Evolutionary conservation across 176 grass and related monocot species (phyloP), one percentile per base, ranked within the genome.

Genomic region (Canna indica): DNA sequence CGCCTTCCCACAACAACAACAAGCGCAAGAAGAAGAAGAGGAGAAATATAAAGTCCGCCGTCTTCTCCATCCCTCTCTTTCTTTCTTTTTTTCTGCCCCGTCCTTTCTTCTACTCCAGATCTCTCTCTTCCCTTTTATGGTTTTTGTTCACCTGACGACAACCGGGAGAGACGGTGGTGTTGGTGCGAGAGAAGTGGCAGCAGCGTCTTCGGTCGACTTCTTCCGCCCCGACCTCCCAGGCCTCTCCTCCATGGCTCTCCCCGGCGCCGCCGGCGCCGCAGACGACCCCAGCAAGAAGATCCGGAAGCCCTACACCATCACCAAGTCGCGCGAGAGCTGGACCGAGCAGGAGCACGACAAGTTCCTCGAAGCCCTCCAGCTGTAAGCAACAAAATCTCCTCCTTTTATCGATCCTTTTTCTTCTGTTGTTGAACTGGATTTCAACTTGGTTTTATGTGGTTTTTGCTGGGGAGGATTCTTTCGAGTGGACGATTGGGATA

Each of bases 271-370:
- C 6, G 69, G 26, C 35, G 4, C 35, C 13, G 32, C 32, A n/a
- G 71, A 73, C 31, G 71, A 73, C 33, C 36, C 52, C 12, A 73
- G 53, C 71, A 73, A 73, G 71, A 73, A 73, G 71, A 73, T 60
- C 24, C 50, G 71, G 35, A 73, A 73, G 71, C 71, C 71, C 32
- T 73, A 73, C 48, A 73, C 71, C 35, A 73, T 73, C 71, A 73
- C 52, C 53, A 73, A 73, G 54, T 73, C 71, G 3, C 52, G 71
- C 20, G 71, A 73, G 71, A 73, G 71, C 71, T 73, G 71, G 71
- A 73, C 71, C 30, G 71, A 73, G 24, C 71, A 42, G 52, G 71
- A 73, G 71, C 71, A 73, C 34, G 71, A 73, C 71, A 57, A 59
- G 33, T 73, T 73, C 48, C 53, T 73, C 50, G 71, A 73, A 28